These are phyloP conservation scores for Funneliformis mosseae DNA, from an alignment of 192 early-diverging fungal genomes.

Conservation along the genomic window DNA sequence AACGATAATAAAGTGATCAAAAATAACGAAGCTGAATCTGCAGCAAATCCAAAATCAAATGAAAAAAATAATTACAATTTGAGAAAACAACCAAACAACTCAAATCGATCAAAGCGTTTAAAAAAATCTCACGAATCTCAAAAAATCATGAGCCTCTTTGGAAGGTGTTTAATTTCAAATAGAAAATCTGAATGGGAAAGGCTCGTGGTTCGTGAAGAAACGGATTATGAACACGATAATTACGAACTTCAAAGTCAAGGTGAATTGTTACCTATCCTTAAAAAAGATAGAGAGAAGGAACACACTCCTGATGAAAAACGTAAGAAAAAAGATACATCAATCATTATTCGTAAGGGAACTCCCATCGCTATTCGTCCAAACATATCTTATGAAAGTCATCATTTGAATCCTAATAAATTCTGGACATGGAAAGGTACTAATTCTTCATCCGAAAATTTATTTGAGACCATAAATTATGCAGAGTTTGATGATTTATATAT, in stretches of 20 bases:
- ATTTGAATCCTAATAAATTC: neutral
- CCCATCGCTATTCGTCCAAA: neutral
- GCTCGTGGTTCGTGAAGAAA: neutral
- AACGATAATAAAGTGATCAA: neutral
- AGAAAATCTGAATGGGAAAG: too few relatives aligned
- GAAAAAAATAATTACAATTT: neutral
- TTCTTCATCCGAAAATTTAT: neutral
- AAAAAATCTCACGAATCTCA: neutral
- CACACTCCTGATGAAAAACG: too few relatives aligned
- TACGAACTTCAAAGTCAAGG: neutral
- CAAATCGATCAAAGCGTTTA: neutral
- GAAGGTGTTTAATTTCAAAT: too few relatives aligned
- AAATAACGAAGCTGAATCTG: neutral
- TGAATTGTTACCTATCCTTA: neutral
- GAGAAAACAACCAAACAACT: too few relatives aligned
- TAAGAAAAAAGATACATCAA: neutral
- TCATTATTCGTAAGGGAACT: neutral
- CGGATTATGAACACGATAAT: neutral
- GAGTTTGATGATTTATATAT: neutral
- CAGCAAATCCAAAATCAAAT: neutral
- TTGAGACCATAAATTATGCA: too few relatives aligned
- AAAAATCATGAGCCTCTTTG: too few relatives aligned
- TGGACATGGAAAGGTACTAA: neutral
- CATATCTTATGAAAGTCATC: neutral
- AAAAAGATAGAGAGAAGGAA: neutral